Evolutionary conservation across 2,329 filamentous ascomycete species (phyloP).

Genomic region (Pseudocercospora fijiensis): DNA sequence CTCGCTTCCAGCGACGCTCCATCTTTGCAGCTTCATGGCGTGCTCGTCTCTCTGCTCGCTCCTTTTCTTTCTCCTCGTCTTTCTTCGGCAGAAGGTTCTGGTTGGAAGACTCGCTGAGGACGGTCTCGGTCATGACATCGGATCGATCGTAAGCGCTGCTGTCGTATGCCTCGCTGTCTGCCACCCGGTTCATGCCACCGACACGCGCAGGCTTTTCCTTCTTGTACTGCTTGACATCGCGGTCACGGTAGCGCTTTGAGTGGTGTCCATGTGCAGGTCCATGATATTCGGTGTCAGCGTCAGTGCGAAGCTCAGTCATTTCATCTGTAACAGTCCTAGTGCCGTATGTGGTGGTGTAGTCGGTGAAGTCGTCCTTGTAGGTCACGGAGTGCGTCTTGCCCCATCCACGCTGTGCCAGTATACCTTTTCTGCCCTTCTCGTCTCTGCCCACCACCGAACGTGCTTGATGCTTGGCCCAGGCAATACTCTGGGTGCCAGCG

Average conservation of each 20-base stretch:
- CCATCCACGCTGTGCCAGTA: constrained; percentile 41
- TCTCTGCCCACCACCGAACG: constrained; percentile 46
- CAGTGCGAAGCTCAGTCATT: constrained; percentile 36
- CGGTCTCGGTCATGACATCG: constrained; percentile 53
- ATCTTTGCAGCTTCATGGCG: constrained; percentile 42
- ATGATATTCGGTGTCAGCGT: constrained; percentile 27
- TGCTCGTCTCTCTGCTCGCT: constrained; percentile 42
- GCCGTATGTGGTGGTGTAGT: constrained; percentile 31
- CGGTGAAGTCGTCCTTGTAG: constrained; percentile 45
- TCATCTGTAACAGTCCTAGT: constrained; percentile 33
- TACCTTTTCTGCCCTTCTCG: constrained; percentile 45
- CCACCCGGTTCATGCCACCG: constrained; percentile 80
- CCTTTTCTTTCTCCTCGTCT: constrained; percentile 39
- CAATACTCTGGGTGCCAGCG: constrained; percentile 61
- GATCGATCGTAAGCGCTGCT: constrained; percentile 67
- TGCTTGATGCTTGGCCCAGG: constrained; percentile 40
- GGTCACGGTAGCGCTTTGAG: constrained; percentile 55
- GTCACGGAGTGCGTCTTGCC: constrained; percentile 46
- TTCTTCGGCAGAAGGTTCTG: constrained; percentile 36
- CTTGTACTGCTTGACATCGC: constrained; percentile 77
- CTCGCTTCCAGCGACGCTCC: constrained; percentile 42
- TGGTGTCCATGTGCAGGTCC: constrained; percentile 30
- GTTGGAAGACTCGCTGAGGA: constrained; percentile 48
- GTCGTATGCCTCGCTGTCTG: constrained; percentile 78
- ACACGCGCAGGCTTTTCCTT: constrained; percentile 83